phyloP scores from a whole-genome alignment of 257 asterid genomes.

The Ehretia macrophylla region DNA sequence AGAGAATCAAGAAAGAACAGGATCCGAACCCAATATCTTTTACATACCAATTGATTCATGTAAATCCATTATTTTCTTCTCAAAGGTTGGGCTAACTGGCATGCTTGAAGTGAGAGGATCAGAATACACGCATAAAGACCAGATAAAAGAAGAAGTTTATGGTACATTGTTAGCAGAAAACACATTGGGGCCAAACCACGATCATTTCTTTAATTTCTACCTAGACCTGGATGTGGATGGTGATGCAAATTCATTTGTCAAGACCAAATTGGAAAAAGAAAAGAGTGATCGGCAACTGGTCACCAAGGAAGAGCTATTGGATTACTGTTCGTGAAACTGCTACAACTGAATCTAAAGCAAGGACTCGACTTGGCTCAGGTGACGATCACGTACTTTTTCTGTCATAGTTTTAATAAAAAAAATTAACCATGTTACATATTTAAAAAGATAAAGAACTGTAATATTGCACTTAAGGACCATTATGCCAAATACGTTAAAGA shows the following conservation, averaged over 20 bases:
- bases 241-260: conserved; percentile 22
- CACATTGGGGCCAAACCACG: conserved; percentile 22
- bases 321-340: conserved; percentile 19
- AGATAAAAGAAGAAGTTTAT: conserved; percentile 41
- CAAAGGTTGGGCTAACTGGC: conserved; percentile 53
- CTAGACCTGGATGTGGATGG: conserved; percentile 42
- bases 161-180: conserved; percentile 49
- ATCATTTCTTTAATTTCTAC: conserved; percentile 32
- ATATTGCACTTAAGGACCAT: too few species aligned
- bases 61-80: neutral
- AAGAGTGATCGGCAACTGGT: neutral
- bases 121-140: conserved; percentile 36
- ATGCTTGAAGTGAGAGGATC: conserved; percentile 55
- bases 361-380: conserved; percentile 26
- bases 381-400: too few species aligned
- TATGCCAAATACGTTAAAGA: too few species aligned
- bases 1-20: too few species aligned
- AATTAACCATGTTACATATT: too few species aligned
- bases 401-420: too few species aligned
- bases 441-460: too few species aligned
- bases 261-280: conserved; percentile 8
- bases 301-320: conserved; percentile 38
- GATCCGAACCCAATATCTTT: too few species aligned
- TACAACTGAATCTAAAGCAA: conserved; percentile 36
- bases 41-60: too few species aligned